Percentiles rank a stretch among this genome's conserved stretches.
These are phyloP conservation scores for Pyricularia sp. DNA, from an alignment of 2,329 filamentous ascomycete species.

Conservation along the genomic window DNA sequence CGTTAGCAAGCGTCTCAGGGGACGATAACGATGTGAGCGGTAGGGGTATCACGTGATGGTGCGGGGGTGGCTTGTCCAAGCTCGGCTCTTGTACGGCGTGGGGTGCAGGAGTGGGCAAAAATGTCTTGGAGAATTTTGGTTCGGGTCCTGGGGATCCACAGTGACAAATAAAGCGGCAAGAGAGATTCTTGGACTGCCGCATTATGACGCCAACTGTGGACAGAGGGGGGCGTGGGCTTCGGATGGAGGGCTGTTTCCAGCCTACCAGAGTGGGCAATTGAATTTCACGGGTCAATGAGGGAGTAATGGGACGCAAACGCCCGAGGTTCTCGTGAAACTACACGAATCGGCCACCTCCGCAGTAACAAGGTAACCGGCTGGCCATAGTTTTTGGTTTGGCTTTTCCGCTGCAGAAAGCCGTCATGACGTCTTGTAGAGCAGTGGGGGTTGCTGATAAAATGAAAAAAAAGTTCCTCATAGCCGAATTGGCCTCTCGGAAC, in stretches of 20 bases:
- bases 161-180: neutral
- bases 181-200: constrained; percentile 2
- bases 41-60: constrained; percentile 2
- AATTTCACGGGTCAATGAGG: neutral
- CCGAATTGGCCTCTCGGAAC: neutral
- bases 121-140: constrained; percentile 1
- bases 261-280: neutral
- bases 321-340: neutral
- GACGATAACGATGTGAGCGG: neutral
- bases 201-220: constrained; percentile 6
- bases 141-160: neutral
- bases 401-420: neutral
- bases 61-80: constrained; percentile 15
- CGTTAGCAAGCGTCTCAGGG: neutral
- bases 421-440: neutral
- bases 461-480: neutral
- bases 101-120: neutral
- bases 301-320: constrained; percentile 1
- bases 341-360: neutral
- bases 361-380: neutral
- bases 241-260: neutral
- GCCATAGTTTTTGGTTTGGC: neutral
- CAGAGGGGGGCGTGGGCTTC: neutral
- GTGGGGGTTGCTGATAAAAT: neutral
- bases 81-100: constrained; percentile 6